These are phyloP conservation scores for Pseudognaphalium luteoalbum DNA, from an alignment of 129 eudicot genomes.

Conservation along the genomic window DNA sequence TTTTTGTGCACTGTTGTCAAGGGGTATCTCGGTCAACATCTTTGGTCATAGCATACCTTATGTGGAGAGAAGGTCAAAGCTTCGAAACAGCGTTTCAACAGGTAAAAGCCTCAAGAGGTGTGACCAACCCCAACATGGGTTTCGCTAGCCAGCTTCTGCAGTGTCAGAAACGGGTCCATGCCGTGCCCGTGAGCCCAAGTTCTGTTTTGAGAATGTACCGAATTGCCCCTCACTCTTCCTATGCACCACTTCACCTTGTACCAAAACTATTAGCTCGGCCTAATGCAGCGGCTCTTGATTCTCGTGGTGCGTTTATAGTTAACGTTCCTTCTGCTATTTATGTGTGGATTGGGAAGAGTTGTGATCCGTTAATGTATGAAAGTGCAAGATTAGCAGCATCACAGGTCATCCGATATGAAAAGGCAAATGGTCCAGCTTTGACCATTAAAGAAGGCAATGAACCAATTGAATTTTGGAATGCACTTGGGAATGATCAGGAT, in stretches of 20 bases:
- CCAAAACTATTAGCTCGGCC: constrained; percentile 72
- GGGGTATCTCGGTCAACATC: constrained; percentile 95
- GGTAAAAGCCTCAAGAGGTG: constrained; percentile 85
- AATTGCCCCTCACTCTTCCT: constrained; percentile 90
- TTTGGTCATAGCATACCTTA: constrained; percentile 91
- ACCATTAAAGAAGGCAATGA: constrained; percentile 78
- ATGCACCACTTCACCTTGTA: constrained; percentile 93
- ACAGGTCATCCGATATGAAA: constrained; percentile 84
- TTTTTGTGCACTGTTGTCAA: constrained; percentile 91
- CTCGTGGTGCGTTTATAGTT: constrained; percentile 92
- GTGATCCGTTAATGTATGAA: constrained; percentile 51
- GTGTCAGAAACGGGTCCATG: constrained; percentile 95
- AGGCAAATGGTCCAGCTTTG: constrained; percentile 58
- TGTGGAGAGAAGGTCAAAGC: constrained; percentile 87
- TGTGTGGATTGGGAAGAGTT: constrained; percentile 78
- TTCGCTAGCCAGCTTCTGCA: constrained; percentile 93
- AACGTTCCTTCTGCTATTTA: constrained; percentile 80
- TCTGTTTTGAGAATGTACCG: constrained; percentile 80
- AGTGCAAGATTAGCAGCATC: constrained; percentile 72
- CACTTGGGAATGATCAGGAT: constrained; percentile 39
- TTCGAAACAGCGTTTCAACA: constrained; percentile 87
- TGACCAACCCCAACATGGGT: constrained; percentile 94
- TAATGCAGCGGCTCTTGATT: constrained; percentile 57
- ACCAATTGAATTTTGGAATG: constrained; percentile 71
- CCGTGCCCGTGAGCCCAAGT: constrained; percentile 76